Conservation (phyloP, 2,329 filamentous ascomycete species). For the Bipolaris sorokiniana region DNA sequence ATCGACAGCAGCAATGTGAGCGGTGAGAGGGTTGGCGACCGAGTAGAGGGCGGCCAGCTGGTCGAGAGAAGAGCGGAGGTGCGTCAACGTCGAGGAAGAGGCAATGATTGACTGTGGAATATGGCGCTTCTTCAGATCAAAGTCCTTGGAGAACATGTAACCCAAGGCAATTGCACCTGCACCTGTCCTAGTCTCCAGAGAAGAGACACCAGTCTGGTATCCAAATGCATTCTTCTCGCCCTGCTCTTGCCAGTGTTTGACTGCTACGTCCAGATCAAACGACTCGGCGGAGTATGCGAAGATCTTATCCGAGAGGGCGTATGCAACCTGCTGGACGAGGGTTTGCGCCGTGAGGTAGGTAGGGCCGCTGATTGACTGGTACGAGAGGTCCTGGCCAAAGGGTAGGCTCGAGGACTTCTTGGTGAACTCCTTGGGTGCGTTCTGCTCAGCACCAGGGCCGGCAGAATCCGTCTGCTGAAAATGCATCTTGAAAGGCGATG, state of each 20-base stretch:
- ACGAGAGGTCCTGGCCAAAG: conserved; percentile 59
- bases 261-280: conserved; percentile 86
- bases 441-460: conserved; percentile 44
- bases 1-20: conserved; percentile 89
- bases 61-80: conserved; percentile 83
- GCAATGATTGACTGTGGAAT: conserved; percentile 91
- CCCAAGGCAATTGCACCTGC: conserved; percentile 91
- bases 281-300: conserved; percentile 95
- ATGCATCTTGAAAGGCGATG: conserved; percentile 40
- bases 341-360: conserved; percentile 93
- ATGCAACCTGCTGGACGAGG: conserved; percentile 94
- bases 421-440: conserved; percentile 43
- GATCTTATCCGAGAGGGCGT: conserved; percentile 93
- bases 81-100: conserved; percentile 79
- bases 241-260: conserved; percentile 74
- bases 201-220: conserved; percentile 75
- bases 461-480: conserved; percentile 48
- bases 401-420: conserved; percentile 58
- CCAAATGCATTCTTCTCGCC: conserved; percentile 81
- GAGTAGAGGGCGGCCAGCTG: conserved; percentile 91
- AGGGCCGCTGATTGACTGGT: conserved; percentile 75
- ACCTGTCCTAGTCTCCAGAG: conserved; percentile 85
- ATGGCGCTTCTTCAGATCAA: conserved; percentile 87
- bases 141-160: conserved; percentile 97
- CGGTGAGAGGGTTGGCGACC: conserved; percentile 89